These are phyloP conservation scores for Penicillium herquei DNA, from an alignment of 495 filamentous ascomycete genomes.

Conservation along the genomic window DNA sequence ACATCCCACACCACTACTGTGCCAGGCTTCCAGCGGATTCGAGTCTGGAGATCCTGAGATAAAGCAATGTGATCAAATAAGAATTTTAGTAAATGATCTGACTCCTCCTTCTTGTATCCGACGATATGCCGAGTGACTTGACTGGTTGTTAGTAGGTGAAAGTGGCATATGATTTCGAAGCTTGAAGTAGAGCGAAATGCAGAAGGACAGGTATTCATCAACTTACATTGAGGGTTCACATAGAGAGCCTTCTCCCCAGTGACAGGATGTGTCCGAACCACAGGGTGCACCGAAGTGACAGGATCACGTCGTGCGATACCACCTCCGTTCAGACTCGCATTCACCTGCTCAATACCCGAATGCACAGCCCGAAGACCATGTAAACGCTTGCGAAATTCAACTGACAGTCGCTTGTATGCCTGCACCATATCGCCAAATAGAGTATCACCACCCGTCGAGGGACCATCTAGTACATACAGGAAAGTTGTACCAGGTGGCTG, in stretches of 20 bases:
- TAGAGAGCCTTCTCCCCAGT: conserved; percentile 77
- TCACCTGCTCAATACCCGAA: conserved; percentile 54
- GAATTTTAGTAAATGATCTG: conserved; percentile 62
- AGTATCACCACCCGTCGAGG: conserved; percentile 63
- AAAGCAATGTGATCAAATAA: conserved; percentile 62
- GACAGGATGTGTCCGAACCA: conserved; percentile 61
- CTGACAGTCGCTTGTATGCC: conserved; percentile 57
- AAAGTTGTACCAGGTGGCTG: conserved; percentile 68
- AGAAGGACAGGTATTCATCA: neutral
- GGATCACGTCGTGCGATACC: conserved; percentile 55
- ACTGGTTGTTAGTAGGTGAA: neutral
- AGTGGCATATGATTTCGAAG: no score
- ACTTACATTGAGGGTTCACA: conserved; percentile 82
- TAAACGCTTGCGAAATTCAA: conserved; percentile 54
- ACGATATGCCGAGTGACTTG: conserved; percentile 59
- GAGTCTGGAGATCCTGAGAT: conserved; percentile 56
- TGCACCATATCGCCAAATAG: conserved; percentile 57
- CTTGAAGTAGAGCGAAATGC: neutral
- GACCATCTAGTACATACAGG: conserved; percentile 60
- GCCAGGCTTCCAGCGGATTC: conserved; percentile 56
- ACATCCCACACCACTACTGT: conserved; percentile 65
- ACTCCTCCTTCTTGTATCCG: conserved; percentile 68
- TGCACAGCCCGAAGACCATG: conserved; percentile 60
- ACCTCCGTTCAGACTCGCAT: conserved; percentile 45
- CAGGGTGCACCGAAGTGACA: conserved; percentile 54